A percentile compares a stretch with the other conserved stretches of the same genome.
phyloP scores from a whole-genome alignment of 1,284 basidiomycete genomes.

The Thelephora terrestris region DNA sequence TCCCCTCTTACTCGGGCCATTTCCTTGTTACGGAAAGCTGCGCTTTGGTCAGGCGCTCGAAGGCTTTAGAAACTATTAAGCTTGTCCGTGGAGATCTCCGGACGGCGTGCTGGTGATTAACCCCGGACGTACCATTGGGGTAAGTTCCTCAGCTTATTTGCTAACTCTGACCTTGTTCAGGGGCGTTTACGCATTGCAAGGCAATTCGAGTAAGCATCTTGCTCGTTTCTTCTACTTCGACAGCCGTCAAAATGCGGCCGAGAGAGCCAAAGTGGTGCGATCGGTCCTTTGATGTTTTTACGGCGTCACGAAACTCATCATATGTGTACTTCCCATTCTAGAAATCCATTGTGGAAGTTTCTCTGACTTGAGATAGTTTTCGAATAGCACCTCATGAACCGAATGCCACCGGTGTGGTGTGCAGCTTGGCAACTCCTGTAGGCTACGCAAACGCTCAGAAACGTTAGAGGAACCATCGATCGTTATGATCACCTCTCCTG shows the following conservation, averaged over 20 bases:
- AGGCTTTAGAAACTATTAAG: constrained; percentile 84
- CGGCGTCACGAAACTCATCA: constrained; percentile 1
- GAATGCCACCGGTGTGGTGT: too few relatives aligned
- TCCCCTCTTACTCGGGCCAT: background rate
- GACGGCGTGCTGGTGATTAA: constrained; percentile 81
- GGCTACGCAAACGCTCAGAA: too few relatives aligned
- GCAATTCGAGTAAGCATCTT: constrained; percentile 83
- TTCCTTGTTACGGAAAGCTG: constrained; percentile 51
- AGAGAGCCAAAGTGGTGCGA: constrained; percentile 58
- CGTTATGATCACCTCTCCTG: too few relatives aligned
- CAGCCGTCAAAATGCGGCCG: constrained; percentile 67
- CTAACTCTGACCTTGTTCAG: constrained; percentile 19
- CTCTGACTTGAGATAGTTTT: too few relatives aligned
- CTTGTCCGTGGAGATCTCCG: constrained; percentile 97
- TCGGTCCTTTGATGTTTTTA: background rate
- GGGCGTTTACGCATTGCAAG: constrained; percentile 92
- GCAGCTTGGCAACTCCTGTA: too few relatives aligned
- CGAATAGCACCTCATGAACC: too few relatives aligned
- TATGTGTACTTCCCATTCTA: constrained; percentile 46
- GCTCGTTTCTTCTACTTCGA: constrained; percentile 69
- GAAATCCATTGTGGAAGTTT: too few relatives aligned
- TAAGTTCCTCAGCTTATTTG: constrained; percentile 23
- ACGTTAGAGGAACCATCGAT: too few relatives aligned
- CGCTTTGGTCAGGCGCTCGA: constrained; percentile 81
- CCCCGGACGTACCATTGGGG: constrained; percentile 89